These are phyloP conservation scores for Asterochloris sp. DNA, from an alignment of 139 green algal genomes.

Conservation along the genomic window DNA sequence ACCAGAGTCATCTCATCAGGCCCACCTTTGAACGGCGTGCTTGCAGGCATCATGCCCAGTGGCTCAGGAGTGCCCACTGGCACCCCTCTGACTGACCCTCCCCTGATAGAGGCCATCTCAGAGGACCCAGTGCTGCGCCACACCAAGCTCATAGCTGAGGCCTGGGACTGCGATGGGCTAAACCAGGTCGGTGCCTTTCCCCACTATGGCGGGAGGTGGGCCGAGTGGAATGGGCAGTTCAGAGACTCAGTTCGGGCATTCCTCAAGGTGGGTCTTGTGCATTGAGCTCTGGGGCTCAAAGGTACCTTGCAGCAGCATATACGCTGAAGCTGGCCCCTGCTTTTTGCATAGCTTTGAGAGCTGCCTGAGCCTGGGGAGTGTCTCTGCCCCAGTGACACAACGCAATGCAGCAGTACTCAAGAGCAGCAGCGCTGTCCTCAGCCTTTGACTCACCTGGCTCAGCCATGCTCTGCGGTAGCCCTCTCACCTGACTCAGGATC, in stretches of 20 bases:
- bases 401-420: too few relatives aligned
- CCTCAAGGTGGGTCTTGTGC: slow-evolving; percentile 60
- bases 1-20: too few relatives aligned
- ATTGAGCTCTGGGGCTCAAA: too few relatives aligned
- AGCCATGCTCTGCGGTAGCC: too few relatives aligned
- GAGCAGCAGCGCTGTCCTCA: too few relatives aligned
- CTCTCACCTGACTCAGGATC: too few relatives aligned
- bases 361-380: too few relatives aligned
- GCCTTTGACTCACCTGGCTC: too few relatives aligned
- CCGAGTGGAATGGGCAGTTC: slow-evolving; percentile 98
- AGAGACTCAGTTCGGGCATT: slow-evolving; percentile 88
- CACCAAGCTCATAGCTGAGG: slow-evolving; percentile 96
- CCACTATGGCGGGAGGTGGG: slow-evolving; percentile 93
- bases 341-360: too few relatives aligned
- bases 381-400: too few relatives aligned
- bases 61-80: slow-evolving; percentile 79
- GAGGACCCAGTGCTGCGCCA: slow-evolving; percentile 88
- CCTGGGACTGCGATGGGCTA: slow-evolving; percentile 97
- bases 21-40: not conserved
- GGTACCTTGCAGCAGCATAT: too few relatives aligned
- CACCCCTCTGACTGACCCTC: slow-evolving; percentile 84
- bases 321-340: too few relatives aligned
- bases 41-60: slow-evolving; percentile 56
- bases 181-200: slow-evolving; percentile 97
- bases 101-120: slow-evolving; percentile 86